Base-by-base conservation (phyloP, 805 yeast genomes). In the Suhomyces sp. region DNA sequence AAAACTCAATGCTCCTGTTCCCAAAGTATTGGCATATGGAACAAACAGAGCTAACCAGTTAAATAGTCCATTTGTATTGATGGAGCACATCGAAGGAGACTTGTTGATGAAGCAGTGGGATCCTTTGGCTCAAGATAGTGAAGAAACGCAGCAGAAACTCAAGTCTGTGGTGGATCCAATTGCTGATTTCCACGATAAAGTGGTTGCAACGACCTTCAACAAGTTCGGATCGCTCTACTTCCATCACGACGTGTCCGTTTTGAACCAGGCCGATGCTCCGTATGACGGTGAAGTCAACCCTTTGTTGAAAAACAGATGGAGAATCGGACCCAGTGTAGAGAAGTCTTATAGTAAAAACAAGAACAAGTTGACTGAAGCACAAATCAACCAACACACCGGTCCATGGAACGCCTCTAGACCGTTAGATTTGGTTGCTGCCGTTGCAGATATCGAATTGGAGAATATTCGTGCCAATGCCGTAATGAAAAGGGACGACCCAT, bases 61-160 rank as follows among this genome's bases (percentile, higher is more conserved):
- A 31, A 81, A 83, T 48, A 69, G 84, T 29, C 96, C 97, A 39
- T 93, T 84, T 65, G 84, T 89, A 51, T 74, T 93, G 57, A 81
- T 87, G 85, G 97, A 93, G 66, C 82, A 72, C 62, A 76, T 88
- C 53, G 85, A 82, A 47, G 97, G 97, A 47, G 86, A 84, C 24
- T 78, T 88, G 54, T 74, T 93, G 58, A 93, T 94, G 97, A 87
- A 82, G 60, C 74, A 83, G 56, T 93, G 99, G 99, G 83, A 88
- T 57, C 98, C 99, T 15, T 79, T 89, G 66, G 73, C 80, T 19
- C 75, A 76, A 25, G 89, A 87, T 55, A 78, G 80, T 41, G 77
- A 77, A 21, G 67, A 72, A 19, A 74, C 81, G 24, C 78, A 78
- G 46, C 78, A 71, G 13, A 75, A 79, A 45, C 69, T 87, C 56